Evolutionary conservation across 371 early-diverging fungal genomes (phyloP).

Genomic region (Circinella umbellata): DNA sequence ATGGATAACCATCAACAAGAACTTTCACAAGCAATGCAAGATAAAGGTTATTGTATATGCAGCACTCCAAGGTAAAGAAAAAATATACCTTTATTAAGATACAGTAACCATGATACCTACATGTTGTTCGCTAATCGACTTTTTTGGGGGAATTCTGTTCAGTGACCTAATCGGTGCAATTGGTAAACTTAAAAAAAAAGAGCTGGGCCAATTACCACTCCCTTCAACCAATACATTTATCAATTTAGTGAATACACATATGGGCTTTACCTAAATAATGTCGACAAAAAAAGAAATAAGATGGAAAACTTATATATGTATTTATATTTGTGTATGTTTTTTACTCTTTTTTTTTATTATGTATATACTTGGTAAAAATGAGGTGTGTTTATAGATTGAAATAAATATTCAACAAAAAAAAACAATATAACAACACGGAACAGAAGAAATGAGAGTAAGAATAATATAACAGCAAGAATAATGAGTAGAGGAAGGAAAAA

Average conservation of each 20-base stretch:
- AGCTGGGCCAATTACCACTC: not conserved
- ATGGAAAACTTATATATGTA: too few species aligned
- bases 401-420: not conserved
- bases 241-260: constrained; percentile 13
- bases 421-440: too few species aligned
- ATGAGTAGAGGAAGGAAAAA: too few species aligned
- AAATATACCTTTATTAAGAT: too few species aligned
- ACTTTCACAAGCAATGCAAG: constrained; percentile 73
- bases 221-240: constrained; percentile 9
- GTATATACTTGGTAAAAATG: too few species aligned
- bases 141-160: not conserved
- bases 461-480: too few species aligned
- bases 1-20: constrained; percentile 92
- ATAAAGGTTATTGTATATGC: constrained; percentile 57
- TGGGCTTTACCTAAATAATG: constrained; percentile 9
- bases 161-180: not conserved
- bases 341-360: not conserved
- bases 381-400: not conserved
- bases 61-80: constrained; percentile 41
- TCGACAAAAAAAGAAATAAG: not conserved
- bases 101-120: too few species aligned
- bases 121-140: too few species aligned
- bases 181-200: not conserved
- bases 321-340: not conserved
- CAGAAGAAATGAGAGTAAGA: too few species aligned